A percentile compares a stretch with the other conserved stretches of the same genome.
Conservation (phyloP, 2,329 filamentous ascomycete species). For the Paecilomyces fulvus region DNA sequence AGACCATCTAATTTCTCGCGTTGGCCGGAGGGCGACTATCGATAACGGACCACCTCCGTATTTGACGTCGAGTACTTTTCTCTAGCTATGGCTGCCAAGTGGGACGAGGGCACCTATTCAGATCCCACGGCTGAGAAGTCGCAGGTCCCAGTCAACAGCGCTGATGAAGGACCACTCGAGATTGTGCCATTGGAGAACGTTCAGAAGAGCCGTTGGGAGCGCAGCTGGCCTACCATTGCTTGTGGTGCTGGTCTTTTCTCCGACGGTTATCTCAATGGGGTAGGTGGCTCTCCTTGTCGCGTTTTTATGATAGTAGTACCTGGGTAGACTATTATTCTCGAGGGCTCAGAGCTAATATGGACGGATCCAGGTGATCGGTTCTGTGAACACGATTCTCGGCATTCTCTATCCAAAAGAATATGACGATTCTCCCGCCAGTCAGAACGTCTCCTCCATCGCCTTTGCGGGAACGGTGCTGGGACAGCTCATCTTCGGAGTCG, state of each 20-base stretch:
- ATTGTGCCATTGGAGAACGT: slow-evolving; percentile 17
- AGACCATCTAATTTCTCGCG: neutral
- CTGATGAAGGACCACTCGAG: slow-evolving; percentile 8
- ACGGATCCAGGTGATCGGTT: slow-evolving; percentile 62
- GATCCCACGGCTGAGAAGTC: slow-evolving; percentile 7
- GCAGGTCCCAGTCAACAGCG: slow-evolving; percentile 5
- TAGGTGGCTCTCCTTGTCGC: slow-evolving; percentile 28
- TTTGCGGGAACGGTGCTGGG: slow-evolving; percentile 82
- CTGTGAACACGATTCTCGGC: slow-evolving; percentile 68
- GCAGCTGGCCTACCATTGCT: slow-evolving; percentile 67
- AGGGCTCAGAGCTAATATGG: neutral
- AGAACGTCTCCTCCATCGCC: slow-evolving; percentile 71
- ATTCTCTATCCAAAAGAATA: slow-evolving; percentile 64
- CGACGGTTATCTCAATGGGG: slow-evolving; percentile 86
- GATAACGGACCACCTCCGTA: neutral
- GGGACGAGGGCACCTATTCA: slow-evolving; percentile 6
- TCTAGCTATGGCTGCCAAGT: slow-evolving; percentile 1
- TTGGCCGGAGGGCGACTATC: neutral
- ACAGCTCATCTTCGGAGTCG: slow-evolving; percentile 70
- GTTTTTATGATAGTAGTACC: too few species aligned
- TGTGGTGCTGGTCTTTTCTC: slow-evolving; percentile 86
- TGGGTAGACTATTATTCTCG: neutral
- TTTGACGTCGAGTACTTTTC: neutral
- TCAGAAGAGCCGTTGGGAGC: slow-evolving; percentile 40
- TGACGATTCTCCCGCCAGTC: slow-evolving; percentile 56